A percentile compares a stretch with the other conserved stretches of the same genome.
These are phyloP conservation scores for Kitagawia praeruptora DNA, from an alignment of 129 eudicot species.

Conservation along the genomic window DNA sequence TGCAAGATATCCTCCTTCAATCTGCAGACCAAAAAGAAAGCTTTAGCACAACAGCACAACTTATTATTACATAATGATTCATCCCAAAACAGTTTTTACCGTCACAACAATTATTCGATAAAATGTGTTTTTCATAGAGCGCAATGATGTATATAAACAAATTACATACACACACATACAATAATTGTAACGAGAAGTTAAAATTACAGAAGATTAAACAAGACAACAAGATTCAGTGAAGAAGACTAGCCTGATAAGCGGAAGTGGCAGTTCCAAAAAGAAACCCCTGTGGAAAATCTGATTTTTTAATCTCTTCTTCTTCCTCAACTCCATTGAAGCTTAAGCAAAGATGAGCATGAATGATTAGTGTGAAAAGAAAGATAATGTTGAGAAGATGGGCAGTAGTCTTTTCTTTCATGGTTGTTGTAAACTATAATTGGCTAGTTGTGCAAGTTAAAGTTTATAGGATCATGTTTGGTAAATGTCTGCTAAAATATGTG, in stretches of 20 bases:
- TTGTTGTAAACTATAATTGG: too few relatives aligned
- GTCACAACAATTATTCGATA: too few relatives aligned
- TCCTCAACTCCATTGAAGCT: conserved; percentile 13
- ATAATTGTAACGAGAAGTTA: too few relatives aligned
- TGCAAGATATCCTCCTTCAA: conserved; percentile 80
- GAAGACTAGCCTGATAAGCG: conserved; percentile 54
- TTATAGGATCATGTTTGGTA: neutral
- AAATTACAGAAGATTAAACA: neutral
- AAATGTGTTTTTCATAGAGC: too few relatives aligned
- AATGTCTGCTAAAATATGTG: too few relatives aligned
- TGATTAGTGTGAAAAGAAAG: neutral
- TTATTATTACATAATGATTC: too few relatives aligned
- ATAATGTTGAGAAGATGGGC: neutral
- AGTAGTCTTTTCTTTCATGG: neutral
- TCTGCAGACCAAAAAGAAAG: conserved; percentile 24
- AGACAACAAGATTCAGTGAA: neutral
- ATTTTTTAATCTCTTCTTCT: conserved; percentile 21
- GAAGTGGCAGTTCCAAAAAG: conserved; percentile 84
- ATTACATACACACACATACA: neutral
- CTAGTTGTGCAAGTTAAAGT: too few relatives aligned
- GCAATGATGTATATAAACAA: too few relatives aligned
- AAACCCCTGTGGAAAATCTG: conserved; percentile 67
- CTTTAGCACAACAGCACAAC: too few relatives aligned
- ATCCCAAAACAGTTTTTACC: too few relatives aligned
- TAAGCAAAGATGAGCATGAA: neutral